Base-by-base conservation (phyloP, 2,329 filamentous ascomycete genomes). In the Trichoderma atrobrunneum region DNA sequence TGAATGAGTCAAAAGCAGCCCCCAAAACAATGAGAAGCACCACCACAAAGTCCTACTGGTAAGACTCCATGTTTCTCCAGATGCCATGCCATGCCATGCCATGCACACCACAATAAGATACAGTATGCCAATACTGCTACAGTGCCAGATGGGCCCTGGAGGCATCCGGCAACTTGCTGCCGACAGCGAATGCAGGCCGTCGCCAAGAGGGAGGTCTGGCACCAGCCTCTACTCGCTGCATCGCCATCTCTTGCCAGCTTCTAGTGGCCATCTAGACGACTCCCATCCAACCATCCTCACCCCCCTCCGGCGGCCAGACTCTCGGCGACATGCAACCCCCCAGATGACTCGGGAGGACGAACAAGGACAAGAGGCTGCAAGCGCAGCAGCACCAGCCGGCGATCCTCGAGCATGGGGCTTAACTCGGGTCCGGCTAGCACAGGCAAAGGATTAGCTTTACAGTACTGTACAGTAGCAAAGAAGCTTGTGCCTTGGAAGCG, bases 321-420 rank as follows among this genome's bases (percentile, higher is more conserved):
- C 74, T 76, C 74, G 74, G 74, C 73, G 74, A 67, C 74, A 76
- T 76, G 74, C 74, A 72, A 51, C 54, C 66, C 43, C 30, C 61
- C 54, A 32, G 51, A 59, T 72, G 57, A 30, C 64, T 63, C 30
- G 62, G 28, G 43, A 57, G 43, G 30, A 21, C 51, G 30, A 56
- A 66, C 16, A 56, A 32, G 32, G 54, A 51, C 34, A 67, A 59
- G 43, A 56, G 54, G 39, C 43, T 70, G 66, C 39, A 54, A 43
- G 24, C 12, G 11, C 14, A 65, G 21, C 32, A 43, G 65, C 28
- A 34, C 71, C 57, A n/a, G 59, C 64, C 63, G 68, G 64, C 63
- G 72, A 72, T 68, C 68, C 30, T 64, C 30, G 12, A 24, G 54
- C 69, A 69, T 43, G 66, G 51, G 48, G 66, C 57, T 34, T 51